These are phyloP conservation scores for Omphalotus guepiniiformis DNA, from an alignment of 768 basidiomycete species.

Conservation along the genomic window DNA sequence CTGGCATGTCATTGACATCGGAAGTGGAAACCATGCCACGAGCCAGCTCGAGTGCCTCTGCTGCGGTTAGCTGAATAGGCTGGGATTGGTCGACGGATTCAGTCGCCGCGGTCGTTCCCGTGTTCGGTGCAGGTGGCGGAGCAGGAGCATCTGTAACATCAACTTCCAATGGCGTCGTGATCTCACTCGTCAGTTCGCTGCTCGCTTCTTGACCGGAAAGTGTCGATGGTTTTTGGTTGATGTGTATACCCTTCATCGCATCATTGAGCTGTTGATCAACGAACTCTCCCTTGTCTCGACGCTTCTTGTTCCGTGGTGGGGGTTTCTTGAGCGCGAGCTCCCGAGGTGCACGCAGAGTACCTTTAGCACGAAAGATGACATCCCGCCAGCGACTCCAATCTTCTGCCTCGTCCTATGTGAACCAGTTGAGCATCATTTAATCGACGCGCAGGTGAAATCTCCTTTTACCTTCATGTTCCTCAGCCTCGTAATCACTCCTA, in stretches of 20 bases:
- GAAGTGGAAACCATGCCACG: slow-evolving; percentile 21
- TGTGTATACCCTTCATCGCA: slow-evolving; percentile 7
- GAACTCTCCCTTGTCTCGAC: slow-evolving; percentile 47
- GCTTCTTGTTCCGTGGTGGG: slow-evolving; percentile 58
- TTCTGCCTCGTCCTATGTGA: slow-evolving; percentile 71
- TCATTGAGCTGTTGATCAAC: slow-evolving; percentile 20
- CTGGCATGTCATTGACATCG: slow-evolving; percentile 2
- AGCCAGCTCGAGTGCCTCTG: slow-evolving; percentile 46
- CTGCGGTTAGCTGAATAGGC: slow-evolving; percentile 34
- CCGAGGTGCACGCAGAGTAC: slow-evolving; percentile 40
- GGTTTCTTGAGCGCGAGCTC: slow-evolving; percentile 43
- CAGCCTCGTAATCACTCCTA: slow-evolving; percentile 70
- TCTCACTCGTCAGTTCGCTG: slow-evolving; percentile 4
- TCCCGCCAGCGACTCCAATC: slow-evolving; percentile 90
- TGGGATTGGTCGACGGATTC: neutral
- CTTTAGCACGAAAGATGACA: slow-evolving; percentile 76
- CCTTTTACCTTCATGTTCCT: slow-evolving; percentile 86
- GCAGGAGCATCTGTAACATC: neutral
- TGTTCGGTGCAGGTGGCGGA: neutral
- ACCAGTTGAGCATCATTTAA: neutral
- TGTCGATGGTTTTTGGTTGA: neutral
- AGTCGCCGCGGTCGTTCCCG: neutral
- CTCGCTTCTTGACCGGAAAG: neutral
- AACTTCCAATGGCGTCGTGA: slow-evolving; percentile 4
- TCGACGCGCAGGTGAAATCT: slow-evolving; percentile 11